Base-by-base conservation (phyloP, 1,139 yeast genomes). In the Hanseniaspora sp. region DNA sequence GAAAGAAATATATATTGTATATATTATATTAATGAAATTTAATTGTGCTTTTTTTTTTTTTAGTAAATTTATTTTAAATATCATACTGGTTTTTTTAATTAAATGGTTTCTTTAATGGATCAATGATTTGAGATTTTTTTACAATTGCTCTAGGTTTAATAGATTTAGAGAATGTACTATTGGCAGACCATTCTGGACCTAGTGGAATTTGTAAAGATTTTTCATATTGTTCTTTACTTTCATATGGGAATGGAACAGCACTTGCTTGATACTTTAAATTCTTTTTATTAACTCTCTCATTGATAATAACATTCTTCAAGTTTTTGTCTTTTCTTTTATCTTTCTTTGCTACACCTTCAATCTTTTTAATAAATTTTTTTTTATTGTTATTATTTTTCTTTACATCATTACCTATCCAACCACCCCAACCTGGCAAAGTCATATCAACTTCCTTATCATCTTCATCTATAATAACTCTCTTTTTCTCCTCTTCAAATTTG, bases 401-500 rank as follows among this genome's bases (percentile, higher is more conserved):
- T 12, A 64, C 67, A n/a, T 74, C 77, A 17, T 79, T 82, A 42
- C 83, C 83, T 3, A 84, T 81, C 92, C 94, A 85, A 56, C 78
- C 84, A 49, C 92, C 92, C 97, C 98, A 92, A 1, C 98, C 98
- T 3, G 97, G 97, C 52, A 90, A 70, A 0, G 95, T 83, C 53
- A 83, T 70, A 65, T 90, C 96, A 58, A 83, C 83, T 62, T 83
- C 88, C 65, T 86, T 77, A 67, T 92, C 96, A 57, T 80, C 97
- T 68, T 92, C 97, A 48, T 84, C 92, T 53, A 72, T 76, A 7
- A 77, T 73, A n/a, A 77, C 77, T 59, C 78, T 74, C 56, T 73
- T 73, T 71, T 92, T 92, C 61, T 86, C 95, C 28, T 75, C 80
- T 58, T 77, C 78, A 65, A 88, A 88, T 60, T 88, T 95, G 18